phyloP scores from a whole-genome alignment of 441 rosid species.

The Populus tomentosa region DNA sequence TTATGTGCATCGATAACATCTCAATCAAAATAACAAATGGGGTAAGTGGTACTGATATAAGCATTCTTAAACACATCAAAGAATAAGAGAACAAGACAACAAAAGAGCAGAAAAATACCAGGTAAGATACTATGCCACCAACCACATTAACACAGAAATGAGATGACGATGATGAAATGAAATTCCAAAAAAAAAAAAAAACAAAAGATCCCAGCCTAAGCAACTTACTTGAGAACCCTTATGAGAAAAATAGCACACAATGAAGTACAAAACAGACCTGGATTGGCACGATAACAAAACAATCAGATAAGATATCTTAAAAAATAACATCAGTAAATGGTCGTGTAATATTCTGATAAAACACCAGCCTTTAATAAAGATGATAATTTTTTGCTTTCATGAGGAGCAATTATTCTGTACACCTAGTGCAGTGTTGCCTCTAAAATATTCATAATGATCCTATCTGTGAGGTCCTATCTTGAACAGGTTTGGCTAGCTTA shows the following conservation, averaged over 20 bases:
- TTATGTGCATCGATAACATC: not conserved
- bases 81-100: not conserved
- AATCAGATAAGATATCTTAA: slow-evolving; percentile 6
- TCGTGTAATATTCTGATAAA: not conserved
- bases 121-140: not conserved
- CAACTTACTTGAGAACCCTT: slow-evolving; percentile 84
- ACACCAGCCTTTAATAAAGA: not conserved
- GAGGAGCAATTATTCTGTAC: not conserved
- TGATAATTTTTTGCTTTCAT: not conserved
- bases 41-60: not conserved
- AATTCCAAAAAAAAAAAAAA: slow-evolving; percentile 5
- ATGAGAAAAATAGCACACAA: slow-evolving; percentile 71
- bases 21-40: not conserved
- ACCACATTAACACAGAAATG: not conserved
- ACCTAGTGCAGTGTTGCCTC: not conserved
- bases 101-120: not conserved
- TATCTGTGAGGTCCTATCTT: not conserved
- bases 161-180: not conserved
- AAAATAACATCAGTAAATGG: not conserved
- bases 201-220: slow-evolving; percentile 13
- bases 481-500: not conserved
- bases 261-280: slow-evolving; percentile 88
- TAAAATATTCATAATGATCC: not conserved
- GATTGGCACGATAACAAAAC: slow-evolving; percentile 30
- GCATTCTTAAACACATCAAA: not conserved